phyloP scores from a whole-genome alignment of 176 grass and related monocot genomes.

The Sorghum bicolor region Sorghum_bicolor_NCBIv3 NC_012870.2:76463001-76463500 shows the following conservation, averaged over 20 bases:
- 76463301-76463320: neutral
- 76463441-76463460: neutral
- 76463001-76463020: no score
- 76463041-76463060: no score
- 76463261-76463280: neutral
- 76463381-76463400: constrained; percentile 15
- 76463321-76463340: neutral
- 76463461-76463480: neutral
- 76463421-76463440: constrained; percentile 25
- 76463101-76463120: no score
- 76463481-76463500: constrained; percentile 7
- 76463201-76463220: neutral
- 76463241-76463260: neutral
- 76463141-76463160: no score
- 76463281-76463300: neutral
- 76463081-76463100: no score
- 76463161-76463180: no score
- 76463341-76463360: neutral
- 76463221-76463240: neutral
- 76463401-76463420: neutral
- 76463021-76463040: no score
- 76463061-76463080: no score
- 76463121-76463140: no score
- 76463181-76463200: no score
- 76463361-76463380: neutral